These are phyloP conservation scores for Fomitopsis schrenkii DNA, from an alignment of 1,284 basidiomycete species.

Conservation along the genomic window DNA sequence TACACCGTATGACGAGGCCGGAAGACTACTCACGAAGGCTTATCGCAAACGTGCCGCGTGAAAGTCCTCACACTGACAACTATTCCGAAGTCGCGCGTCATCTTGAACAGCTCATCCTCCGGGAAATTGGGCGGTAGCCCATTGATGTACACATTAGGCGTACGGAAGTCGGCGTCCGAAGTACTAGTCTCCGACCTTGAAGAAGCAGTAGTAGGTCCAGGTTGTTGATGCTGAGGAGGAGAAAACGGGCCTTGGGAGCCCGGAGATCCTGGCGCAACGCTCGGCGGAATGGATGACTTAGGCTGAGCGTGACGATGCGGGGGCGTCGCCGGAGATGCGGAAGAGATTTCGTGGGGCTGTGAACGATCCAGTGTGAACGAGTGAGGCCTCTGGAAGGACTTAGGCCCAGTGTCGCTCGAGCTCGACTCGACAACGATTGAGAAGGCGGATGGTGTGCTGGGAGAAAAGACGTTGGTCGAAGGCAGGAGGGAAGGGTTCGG, in stretches of 20 bases:
- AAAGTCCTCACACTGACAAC: conserved; percentile 41
- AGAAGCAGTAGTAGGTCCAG: not conserved
- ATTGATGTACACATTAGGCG: conserved; percentile 49
- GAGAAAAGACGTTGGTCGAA: not conserved
- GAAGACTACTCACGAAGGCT: conserved; percentile 29
- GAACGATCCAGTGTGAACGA: not conserved
- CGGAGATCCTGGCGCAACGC: not conserved
- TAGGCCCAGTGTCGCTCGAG: not conserved
- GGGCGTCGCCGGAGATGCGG: not conserved
- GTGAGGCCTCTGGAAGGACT: not conserved
- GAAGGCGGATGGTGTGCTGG: not conserved
- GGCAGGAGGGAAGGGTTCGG: not conserved
- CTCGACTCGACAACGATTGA: no score
- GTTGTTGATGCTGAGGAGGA: not conserved
- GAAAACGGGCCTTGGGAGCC: not conserved
- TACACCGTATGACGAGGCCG: not conserved
- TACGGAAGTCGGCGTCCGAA: conserved; percentile 12
- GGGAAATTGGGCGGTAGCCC: conserved; percentile 45
- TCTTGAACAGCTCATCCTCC: conserved; percentile 38
- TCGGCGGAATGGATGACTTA: not conserved
- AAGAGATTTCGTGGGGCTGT: not conserved
- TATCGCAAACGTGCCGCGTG: conserved; percentile 38
- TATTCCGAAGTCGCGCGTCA: conserved; percentile 35
- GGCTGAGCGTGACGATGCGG: not conserved
- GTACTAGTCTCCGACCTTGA: conserved; percentile 4